These are phyloP conservation scores for Aspergillus bertholletiae DNA, from an alignment of 495 filamentous ascomycete genomes.

Conservation along the genomic window DNA sequence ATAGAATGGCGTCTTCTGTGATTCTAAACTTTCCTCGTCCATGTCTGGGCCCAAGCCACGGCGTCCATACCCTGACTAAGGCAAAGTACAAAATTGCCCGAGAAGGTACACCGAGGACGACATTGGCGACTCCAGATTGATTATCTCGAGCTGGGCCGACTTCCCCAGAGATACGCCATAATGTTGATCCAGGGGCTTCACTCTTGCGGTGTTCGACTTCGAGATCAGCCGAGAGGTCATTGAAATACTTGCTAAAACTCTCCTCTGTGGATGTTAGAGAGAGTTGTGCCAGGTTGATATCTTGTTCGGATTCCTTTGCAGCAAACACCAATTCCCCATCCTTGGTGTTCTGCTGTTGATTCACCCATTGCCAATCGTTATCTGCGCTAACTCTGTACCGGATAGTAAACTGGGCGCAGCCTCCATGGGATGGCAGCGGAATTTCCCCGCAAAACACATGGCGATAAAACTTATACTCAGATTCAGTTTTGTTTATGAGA, in stretches of 20 bases:
- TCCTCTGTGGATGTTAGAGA: conserved; percentile 23
- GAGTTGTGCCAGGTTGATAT: conserved; percentile 10
- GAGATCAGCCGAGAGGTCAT: conserved; percentile 54
- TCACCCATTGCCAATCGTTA: conserved; percentile 72
- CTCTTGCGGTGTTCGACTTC: conserved; percentile 53
- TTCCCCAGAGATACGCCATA: conserved; percentile 65
- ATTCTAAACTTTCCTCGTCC: conserved; percentile 62
- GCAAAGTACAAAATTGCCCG: conserved; percentile 64
- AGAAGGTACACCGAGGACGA: conserved; percentile 63
- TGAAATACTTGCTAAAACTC: conserved; percentile 58
- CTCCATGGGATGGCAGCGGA: conserved; percentile 26
- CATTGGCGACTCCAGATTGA: conserved; percentile 49
- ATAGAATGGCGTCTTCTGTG: conserved; percentile 75
- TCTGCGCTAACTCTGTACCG: conserved; percentile 59
- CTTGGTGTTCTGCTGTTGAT: conserved; percentile 52
- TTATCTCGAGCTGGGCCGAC: conserved; percentile 52
- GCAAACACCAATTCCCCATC: conserved; percentile 63
- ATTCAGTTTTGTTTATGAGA: conserved; percentile 28
- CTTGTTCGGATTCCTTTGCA: background rate
- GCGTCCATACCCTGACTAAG: conserved; percentile 70
- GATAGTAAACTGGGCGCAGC: conserved; percentile 63
- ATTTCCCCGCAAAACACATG: conserved; percentile 37
- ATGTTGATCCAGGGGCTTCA: conserved; percentile 64
- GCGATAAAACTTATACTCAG: conserved; percentile 24
- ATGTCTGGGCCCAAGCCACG: conserved; percentile 88